phyloP scores from a whole-genome alignment of 371 early-diverging fungal species.

The Mortierella sp. region DNA sequence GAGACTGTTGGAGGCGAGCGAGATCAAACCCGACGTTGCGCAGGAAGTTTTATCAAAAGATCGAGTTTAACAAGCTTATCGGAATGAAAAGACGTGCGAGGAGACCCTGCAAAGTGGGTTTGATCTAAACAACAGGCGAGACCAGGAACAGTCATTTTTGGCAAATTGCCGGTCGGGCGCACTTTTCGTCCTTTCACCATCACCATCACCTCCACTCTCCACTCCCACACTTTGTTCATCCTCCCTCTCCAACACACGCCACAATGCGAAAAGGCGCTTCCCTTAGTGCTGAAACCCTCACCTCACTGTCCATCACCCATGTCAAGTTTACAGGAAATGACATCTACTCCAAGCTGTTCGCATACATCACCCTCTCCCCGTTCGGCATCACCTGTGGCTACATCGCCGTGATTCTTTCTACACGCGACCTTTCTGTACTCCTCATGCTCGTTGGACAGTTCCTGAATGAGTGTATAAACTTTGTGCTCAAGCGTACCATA shows the following conservation, averaged over 20 bases:
- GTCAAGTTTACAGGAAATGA: slow-evolving; percentile 75
- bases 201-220: neutral
- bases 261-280: slow-evolving; percentile 10
- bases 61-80: slow-evolving; percentile 1
- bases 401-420: slow-evolving; percentile 76
- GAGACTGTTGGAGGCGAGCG: slow-evolving; percentile 53
- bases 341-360: slow-evolving; percentile 63
- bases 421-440: slow-evolving; percentile 80
- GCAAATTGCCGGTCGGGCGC: too few species aligned
- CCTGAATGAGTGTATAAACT: slow-evolving; percentile 81
- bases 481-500: slow-evolving; percentile 74
- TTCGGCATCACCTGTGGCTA: slow-evolving; percentile 86
- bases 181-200: too few species aligned
- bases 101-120: too few species aligned
- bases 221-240: neutral
- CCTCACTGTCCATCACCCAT: slow-evolving; percentile 78
- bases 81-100: neutral
- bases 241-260: neutral
- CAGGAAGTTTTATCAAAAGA: slow-evolving; percentile 16
- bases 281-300: slow-evolving; percentile 45
- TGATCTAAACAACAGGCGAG: too few species aligned
- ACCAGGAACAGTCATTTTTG: too few species aligned
- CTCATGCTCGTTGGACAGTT: slow-evolving; percentile 85
- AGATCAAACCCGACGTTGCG: slow-evolving; percentile 15
- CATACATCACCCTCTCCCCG: slow-evolving; percentile 81